Evolutionary conservation across 306 rosid species (phyloP), one percentile per base, ranked within the genome.

Genomic region (Prunus mira): DNA sequence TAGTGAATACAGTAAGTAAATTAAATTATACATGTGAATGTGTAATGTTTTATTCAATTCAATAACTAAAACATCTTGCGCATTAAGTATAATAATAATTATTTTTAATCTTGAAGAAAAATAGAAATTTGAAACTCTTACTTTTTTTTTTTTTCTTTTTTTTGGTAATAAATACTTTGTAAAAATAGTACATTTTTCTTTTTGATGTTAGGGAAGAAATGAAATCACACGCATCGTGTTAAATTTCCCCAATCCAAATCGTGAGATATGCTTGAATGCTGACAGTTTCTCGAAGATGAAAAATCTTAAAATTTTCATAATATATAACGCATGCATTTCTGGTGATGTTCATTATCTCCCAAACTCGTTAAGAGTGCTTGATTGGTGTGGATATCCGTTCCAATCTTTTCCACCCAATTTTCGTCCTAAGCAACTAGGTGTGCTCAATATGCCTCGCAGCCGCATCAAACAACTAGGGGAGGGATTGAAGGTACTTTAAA

Each of bases 351-450:
- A 67, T n/a, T 64, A 78, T 71, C 79, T 83, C 27, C 82, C 89
- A 5, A 66, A 81, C n/a, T 54, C 57, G 67, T 81, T 86, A 66
- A 83, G 77, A 64, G 19, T 86, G 15, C 76, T 86, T 54, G 76
- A 77, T 19, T 87, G 90, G 88, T 24, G 19, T 51, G 47, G 57
- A 47, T 82, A 80, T 79, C 80, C 84, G 8, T 77, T 43, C 20
- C 27, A 76, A 19, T 58, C 56, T 81, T 72, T 84, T 22, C 90
- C 88, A 2, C 18, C 30, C 14, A 74, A 74, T 61, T 84, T 87
- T 75, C 58, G 38, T 64, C 83, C 85, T 3, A 27, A 63, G 77
- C 30, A 78, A 45, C 88, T 84, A 56, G 46, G 76, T 70, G 75
- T 41, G n/a, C 80, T 87, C 61, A 65, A 55, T 11, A 43, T 87